These are phyloP conservation scores for Neofusicoccum ribis DNA, from an alignment of 2,329 filamentous ascomycete genomes.

Conservation along the genomic window DNA sequence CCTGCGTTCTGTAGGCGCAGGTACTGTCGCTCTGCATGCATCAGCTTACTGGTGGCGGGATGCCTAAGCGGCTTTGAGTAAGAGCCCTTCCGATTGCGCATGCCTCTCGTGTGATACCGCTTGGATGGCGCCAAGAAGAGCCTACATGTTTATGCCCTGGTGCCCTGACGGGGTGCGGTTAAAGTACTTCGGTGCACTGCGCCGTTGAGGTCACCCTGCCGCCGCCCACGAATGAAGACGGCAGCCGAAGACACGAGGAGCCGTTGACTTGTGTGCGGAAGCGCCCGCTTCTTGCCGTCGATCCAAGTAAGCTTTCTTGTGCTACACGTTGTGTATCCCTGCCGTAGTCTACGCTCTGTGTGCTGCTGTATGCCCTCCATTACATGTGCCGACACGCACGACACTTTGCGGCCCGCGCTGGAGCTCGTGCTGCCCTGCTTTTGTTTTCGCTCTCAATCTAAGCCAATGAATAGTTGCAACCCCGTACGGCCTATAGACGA, in stretches of 20 bases:
- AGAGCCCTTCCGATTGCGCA: neutral
- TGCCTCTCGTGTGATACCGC: neutral
- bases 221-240: neutral
- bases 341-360: neutral
- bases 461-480: conserved; percentile 1
- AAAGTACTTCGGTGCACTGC: neutral
- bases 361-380: neutral
- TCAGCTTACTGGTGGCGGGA: conserved; percentile 8
- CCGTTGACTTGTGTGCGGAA: neutral
- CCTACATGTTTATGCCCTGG: neutral
- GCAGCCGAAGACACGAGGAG: neutral
- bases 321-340: conserved; percentile 7
- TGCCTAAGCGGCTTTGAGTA: neutral
- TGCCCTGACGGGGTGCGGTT: neutral
- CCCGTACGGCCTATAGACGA: neutral
- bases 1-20: neutral
- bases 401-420: neutral
- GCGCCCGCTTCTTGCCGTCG: conserved; percentile 10
- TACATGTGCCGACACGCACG: neutral
- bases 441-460: neutral
- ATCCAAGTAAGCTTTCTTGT: conserved; percentile 14
- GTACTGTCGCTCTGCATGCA: conserved; percentile 10
- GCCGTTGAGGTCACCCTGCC: neutral
- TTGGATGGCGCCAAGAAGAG: neutral
- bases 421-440: conserved; percentile 10